phyloP scores from a whole-genome alignment of 371 early-diverging fungal genomes.

The Mortierella sp. region DNA sequence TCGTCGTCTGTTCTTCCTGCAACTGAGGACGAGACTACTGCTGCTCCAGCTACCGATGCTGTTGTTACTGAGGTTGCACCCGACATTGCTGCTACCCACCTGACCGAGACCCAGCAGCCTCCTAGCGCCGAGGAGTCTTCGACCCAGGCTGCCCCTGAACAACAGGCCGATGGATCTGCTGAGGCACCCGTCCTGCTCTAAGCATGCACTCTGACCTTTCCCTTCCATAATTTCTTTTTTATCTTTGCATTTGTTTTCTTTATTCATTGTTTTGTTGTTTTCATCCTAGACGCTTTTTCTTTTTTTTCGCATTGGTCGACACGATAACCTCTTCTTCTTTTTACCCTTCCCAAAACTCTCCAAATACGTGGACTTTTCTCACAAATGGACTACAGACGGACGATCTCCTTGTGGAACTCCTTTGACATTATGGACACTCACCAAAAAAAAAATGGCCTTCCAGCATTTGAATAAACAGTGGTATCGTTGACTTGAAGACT shows the following conservation, averaged over 20 bases:
- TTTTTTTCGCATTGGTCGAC: conserved; percentile 5
- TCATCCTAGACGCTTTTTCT: neutral
- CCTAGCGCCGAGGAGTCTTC: conserved; percentile 10
- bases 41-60: neutral
- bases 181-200: conserved; percentile 17
- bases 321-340: neutral
- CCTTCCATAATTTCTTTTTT: neutral
- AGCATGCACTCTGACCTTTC: conserved; percentile 1
- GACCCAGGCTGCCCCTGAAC: neutral
- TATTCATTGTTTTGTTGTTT: neutral
- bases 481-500: conserved; percentile 13
- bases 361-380: conserved; percentile 9
- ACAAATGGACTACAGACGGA: conserved; percentile 16
- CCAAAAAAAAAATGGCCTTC: neutral
- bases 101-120: neutral
- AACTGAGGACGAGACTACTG: neutral
- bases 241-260: neutral
- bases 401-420: neutral
- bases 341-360: neutral
- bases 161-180: conserved; percentile 8
- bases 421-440: conserved; percentile 25
- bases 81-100: conserved; percentile 5
- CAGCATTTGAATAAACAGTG: conserved; percentile 25
- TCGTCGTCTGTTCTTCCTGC: neutral
- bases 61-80: neutral